Conservation (phyloP, 495 filamentous ascomycete genomes). For the Lasiosphaeria hispida region DNA sequence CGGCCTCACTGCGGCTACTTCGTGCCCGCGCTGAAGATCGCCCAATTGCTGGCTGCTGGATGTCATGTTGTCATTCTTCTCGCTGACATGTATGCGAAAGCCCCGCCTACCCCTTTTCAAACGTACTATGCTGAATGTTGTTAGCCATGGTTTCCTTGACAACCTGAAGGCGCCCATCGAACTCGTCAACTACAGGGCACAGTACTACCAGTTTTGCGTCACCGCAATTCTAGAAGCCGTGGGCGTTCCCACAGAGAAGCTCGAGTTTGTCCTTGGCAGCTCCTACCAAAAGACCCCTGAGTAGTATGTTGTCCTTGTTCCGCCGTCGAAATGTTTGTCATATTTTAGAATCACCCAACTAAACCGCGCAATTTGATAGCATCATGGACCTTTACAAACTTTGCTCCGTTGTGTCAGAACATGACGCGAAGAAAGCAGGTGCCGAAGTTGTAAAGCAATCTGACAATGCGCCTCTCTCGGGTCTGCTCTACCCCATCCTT, state of each 20-base stretch:
- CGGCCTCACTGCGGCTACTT: conserved; percentile 63
- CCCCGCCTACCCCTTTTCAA: neutral
- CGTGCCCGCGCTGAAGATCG: conserved; percentile 81
- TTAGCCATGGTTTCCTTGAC: conserved; percentile 68
- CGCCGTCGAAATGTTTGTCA: neutral
- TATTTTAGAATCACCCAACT: neutral
- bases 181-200: conserved; percentile 72
- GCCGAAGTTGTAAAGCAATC: conserved; percentile 93
- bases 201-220: conserved; percentile 70
- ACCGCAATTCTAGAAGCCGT: conserved; percentile 65
- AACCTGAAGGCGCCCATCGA: conserved; percentile 84
- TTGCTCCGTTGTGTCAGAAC: conserved; percentile 52
- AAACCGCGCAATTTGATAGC: conserved; percentile 2
- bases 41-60: conserved; percentile 79
- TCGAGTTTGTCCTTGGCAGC: conserved; percentile 81
- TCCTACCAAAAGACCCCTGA: conserved; percentile 71
- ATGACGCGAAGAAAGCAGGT: conserved; percentile 81
- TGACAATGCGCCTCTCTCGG: conserved; percentile 67
- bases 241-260: conserved; percentile 70
- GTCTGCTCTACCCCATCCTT: conserved; percentile 83
- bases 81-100: conserved; percentile 56
- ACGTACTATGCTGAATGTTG: neutral
- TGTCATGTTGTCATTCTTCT: conserved; percentile 80
- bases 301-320: conserved; percentile 39
- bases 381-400: conserved; percentile 72